A percentile compares a stretch with the other conserved stretches of the same genome.
Evolutionary conservation across 164 flowering plant genomes (phyloP).

Genomic region (Tetracentron sinense): DNA sequence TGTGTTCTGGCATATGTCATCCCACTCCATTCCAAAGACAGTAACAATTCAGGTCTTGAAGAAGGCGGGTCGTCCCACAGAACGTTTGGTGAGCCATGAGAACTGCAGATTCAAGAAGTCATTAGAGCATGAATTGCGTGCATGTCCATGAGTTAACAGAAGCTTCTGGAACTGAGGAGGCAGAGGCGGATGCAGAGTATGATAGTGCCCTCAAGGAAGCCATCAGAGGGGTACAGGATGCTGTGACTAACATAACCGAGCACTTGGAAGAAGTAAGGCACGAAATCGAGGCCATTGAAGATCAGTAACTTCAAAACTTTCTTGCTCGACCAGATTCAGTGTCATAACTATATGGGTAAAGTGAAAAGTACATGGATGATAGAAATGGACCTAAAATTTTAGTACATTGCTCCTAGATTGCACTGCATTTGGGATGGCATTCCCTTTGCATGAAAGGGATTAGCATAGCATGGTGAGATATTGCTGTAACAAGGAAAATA

Average conservation of each 20-base stretch:
- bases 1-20: neutral
- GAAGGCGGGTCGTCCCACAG: constrained; percentile 95
- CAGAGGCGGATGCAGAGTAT: constrained; percentile 87
- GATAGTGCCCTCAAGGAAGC: constrained; percentile 83
- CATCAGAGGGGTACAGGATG: constrained; percentile 87
- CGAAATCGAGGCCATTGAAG: constrained; percentile 77
- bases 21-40: constrained; percentile 42
- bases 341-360: too few species aligned
- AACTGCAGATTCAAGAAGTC: constrained; percentile 61
- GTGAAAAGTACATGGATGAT: too few species aligned
- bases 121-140: constrained; percentile 59
- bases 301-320: constrained; percentile 17
- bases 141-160: constrained; percentile 83
- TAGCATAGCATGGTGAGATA: too few species aligned
- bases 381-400: too few species aligned
- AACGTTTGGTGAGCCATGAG: constrained; percentile 70
- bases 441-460: too few species aligned
- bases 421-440: too few species aligned
- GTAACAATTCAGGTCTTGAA: constrained; percentile 85
- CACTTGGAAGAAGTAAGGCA: constrained; percentile 83
- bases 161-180: constrained; percentile 89
- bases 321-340: too few species aligned
- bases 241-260: constrained; percentile 75
- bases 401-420: too few species aligned
- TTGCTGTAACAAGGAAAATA: too few species aligned